Conservation (phyloP, 2,329 filamentous ascomycete species). For the Ophiostoma pallidulum region DNA sequence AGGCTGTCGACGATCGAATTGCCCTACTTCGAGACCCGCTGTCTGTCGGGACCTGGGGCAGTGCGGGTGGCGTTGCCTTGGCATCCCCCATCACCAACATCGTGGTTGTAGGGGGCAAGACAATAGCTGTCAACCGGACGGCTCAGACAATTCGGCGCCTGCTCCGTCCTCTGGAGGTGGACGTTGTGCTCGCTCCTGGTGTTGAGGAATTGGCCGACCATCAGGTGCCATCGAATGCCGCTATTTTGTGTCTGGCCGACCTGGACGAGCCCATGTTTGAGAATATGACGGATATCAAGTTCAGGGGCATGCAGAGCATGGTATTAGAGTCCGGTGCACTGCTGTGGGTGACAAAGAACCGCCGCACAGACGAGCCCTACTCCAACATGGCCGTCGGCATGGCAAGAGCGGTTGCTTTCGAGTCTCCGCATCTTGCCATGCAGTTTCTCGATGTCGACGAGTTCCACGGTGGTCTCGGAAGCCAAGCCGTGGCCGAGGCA, state of each 20-base stretch:
- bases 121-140: not conserved
- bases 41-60: constrained; percentile 1
- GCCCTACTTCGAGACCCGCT: constrained; percentile 17
- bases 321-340: constrained; percentile 9
- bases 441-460: constrained; percentile 19
- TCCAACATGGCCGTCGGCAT: constrained; percentile 19
- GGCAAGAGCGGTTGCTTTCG: constrained; percentile 16
- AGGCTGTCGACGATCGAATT: constrained; percentile 20
- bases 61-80: not conserved
- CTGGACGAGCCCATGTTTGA: constrained; percentile 21
- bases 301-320: constrained; percentile 17
- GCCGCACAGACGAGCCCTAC: constrained; percentile 14
- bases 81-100: constrained; percentile 7
- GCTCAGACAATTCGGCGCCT: constrained; percentile 9
- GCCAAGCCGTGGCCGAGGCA: not conserved
- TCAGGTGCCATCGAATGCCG: not conserved
- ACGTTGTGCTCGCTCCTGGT: not conserved
- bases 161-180: constrained; percentile 5
- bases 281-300: constrained; percentile 14
- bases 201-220: constrained; percentile 2
- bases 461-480: not conserved
- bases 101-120: constrained; percentile 17
- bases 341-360: constrained; percentile 20
- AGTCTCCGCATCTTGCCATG: constrained; percentile 17
- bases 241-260: constrained; percentile 19